These are phyloP conservation scores for Verticillium klebahnii DNA, from an alignment of 2,329 filamentous ascomycete species.

Conservation along the genomic window DNA sequence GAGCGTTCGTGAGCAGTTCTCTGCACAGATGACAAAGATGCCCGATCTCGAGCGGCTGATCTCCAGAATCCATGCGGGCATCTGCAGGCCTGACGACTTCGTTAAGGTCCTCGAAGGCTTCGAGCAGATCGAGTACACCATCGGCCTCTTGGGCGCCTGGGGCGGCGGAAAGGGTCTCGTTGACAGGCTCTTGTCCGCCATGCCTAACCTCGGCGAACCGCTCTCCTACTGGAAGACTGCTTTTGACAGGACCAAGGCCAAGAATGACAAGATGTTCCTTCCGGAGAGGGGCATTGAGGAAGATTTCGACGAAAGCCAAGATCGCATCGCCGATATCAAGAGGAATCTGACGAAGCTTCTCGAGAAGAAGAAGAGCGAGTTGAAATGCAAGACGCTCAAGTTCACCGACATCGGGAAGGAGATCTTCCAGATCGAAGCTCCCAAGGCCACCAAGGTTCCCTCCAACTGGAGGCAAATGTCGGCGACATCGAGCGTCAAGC, in stretches of 20 bases:
- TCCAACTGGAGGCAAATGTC: slow-evolving; percentile 95
- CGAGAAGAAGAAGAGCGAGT: slow-evolving; percentile 63
- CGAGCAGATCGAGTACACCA: slow-evolving; percentile 95
- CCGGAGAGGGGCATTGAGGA: slow-evolving; percentile 84
- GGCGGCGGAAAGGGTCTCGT: slow-evolving; percentile 78
- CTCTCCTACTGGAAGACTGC: slow-evolving; percentile 86
- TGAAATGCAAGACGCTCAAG: slow-evolving; percentile 69
- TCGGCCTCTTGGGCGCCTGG: slow-evolving; percentile 70
- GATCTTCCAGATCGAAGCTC: slow-evolving; percentile 91
- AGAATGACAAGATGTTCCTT: slow-evolving; percentile 74
- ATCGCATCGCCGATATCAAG: slow-evolving; percentile 71
- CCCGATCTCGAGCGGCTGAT: slow-evolving; percentile 92
- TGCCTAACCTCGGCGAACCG: slow-evolving; percentile 76
- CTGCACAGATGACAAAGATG: slow-evolving; percentile 81
- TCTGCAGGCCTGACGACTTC: slow-evolving; percentile 89
- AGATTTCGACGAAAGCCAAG: slow-evolving; percentile 83
- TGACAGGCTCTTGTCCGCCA: slow-evolving; percentile 73
- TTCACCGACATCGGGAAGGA: slow-evolving; percentile 91
- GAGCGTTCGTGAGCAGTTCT: slow-evolving; percentile 79
- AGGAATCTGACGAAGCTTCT: slow-evolving; percentile 67
- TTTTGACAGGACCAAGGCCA: slow-evolving; percentile 78
- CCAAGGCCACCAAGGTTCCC: slow-evolving; percentile 79
- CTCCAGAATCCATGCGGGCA: slow-evolving; percentile 86
- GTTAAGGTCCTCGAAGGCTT: slow-evolving; percentile 91
- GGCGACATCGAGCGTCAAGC: slow-evolving; percentile 81